Conservation (phyloP, 768 basidiomycete genomes). For the Tricholomella constricta region DNA sequence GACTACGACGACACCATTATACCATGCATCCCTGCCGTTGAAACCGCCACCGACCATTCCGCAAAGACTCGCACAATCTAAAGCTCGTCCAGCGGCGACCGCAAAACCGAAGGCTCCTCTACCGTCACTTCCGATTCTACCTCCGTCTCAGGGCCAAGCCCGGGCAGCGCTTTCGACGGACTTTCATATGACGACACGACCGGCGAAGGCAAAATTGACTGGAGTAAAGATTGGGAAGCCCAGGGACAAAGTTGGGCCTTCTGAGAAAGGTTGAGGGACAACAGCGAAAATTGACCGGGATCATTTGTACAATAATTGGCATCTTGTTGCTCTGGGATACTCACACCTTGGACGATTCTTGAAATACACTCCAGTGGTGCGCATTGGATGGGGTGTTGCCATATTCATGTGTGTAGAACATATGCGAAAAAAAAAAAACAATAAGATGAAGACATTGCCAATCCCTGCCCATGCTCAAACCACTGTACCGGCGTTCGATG, state of each 20-base stretch:
- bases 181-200: background rate
- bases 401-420: slow-evolving; percentile 22
- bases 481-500: slow-evolving; percentile 97
- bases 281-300: background rate
- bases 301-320: too few relatives aligned
- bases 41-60: slow-evolving; percentile 41
- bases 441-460: slow-evolving; percentile 13
- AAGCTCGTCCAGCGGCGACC: slow-evolving; percentile 14
- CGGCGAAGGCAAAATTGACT: slow-evolving; percentile 28
- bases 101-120: slow-evolving; percentile 22
- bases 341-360: too few relatives aligned
- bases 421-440: slow-evolving; percentile 16
- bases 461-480: slow-evolving; percentile 64
- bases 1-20: slow-evolving; percentile 11
- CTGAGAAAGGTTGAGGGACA: slow-evolving; percentile 2
- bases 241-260: slow-evolving; percentile 28
- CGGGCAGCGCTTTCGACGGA: slow-evolving; percentile 8
- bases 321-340: background rate
- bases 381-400: slow-evolving; percentile 2
- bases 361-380: background rate
- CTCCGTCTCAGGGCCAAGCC: slow-evolving; percentile 11
- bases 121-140: slow-evolving; percentile 27
- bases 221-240: slow-evolving; percentile 44
- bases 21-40: slow-evolving; percentile 43
- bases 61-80: slow-evolving; percentile 8